Conservation (phyloP, 305 asterid species). For the Solanum aculeatissimum region DNA sequence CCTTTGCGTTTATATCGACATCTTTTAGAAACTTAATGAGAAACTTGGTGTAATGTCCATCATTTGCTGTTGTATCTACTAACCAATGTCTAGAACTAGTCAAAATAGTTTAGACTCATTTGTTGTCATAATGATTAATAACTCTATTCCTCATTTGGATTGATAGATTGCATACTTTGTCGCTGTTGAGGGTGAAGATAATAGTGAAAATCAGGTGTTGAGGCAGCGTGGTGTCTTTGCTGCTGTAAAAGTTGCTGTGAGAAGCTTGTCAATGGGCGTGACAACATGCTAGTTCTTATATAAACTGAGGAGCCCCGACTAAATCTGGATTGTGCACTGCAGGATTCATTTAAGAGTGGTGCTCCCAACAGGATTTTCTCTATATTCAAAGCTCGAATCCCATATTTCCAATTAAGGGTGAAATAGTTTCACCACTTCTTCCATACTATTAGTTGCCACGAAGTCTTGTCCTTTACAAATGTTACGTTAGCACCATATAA, state of each 20-base stretch:
- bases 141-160: neutral
- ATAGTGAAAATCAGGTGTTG: conserved; percentile 16
- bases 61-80: neutral
- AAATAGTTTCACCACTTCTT: no score
- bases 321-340: no score
- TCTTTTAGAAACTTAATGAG: neutral
- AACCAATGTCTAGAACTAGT: neutral
- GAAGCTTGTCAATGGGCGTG: conserved; percentile 58
- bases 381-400: no score
- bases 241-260: conserved; percentile 73
- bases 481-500: no score
- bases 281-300: conserved; percentile 23
- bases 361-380: no score
- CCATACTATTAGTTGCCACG: no score
- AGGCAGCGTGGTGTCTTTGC: conserved; percentile 64
- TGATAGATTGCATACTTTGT: conserved; percentile 74
- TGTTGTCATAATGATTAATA: neutral
- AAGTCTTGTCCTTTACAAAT: no score
- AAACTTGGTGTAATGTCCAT: neutral
- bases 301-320: neutral
- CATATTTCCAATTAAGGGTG: no score
- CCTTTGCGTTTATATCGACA: neutral
- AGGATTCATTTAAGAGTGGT: no score
- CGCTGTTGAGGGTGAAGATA: conserved; percentile 46
- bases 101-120: neutral